Percentiles rank a stretch among this genome's conserved stretches.
phyloP scores from a whole-genome alignment of 257 asterid species.

The Plantago ovata region DNA sequence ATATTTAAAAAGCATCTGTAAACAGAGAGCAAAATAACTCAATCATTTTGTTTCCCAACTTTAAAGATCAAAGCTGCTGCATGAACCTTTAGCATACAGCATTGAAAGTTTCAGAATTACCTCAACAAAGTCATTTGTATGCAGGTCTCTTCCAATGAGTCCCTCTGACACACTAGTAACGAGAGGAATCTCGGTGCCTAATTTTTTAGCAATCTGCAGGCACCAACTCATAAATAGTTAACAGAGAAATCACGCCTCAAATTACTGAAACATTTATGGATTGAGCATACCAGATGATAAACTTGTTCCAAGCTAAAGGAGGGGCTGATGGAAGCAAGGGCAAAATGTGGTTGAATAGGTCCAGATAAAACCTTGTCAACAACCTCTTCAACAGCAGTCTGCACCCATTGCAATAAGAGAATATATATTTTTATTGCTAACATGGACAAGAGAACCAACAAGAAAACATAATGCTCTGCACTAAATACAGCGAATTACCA shows the following conservation, averaged over 20 bases:
- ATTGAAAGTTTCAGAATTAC: constrained; percentile 23
- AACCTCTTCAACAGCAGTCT: constrained; percentile 79
- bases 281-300: constrained; percentile 40
- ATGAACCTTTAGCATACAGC: constrained; percentile 4
- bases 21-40: not conserved
- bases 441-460: constrained; percentile 4
- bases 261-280: not conserved
- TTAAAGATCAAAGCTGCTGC: not conserved
- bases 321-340: constrained; percentile 63
- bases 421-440: too few species aligned
- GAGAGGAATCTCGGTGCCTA: constrained; percentile 52
- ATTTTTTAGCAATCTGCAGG: constrained; percentile 50
- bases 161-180: constrained; percentile 53
- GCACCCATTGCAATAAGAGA: constrained; percentile 13
- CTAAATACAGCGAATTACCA: too few species aligned
- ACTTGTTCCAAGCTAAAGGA: constrained; percentile 35
- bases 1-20: constrained; percentile 14
- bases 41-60: too few species aligned
- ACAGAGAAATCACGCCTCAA: constrained; percentile 10
- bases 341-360: constrained; percentile 82
- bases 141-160: constrained; percentile 58
- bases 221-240: constrained; percentile 17
- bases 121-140: constrained; percentile 53
- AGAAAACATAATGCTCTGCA: not conserved
- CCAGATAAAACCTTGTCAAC: constrained; percentile 54